Evolutionary conservation across 345 rosid genomes (phyloP), one percentile per base, ranked within the genome.

Genomic region (Melastoma malabathricum): DNA sequence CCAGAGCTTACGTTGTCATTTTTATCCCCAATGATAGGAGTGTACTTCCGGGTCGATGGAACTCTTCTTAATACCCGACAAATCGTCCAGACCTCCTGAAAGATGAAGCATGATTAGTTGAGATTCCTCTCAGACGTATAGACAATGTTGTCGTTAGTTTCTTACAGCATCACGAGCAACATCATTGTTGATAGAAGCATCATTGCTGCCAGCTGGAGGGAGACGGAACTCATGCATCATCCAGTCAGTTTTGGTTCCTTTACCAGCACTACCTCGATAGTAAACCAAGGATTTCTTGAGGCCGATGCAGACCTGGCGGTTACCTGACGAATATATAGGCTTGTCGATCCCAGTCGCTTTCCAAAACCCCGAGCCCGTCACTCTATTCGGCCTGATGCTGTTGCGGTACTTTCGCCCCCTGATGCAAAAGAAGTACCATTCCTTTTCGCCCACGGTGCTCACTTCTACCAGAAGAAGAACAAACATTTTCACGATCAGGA

Each of bases 141-240:
- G 46, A 43, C 4, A 13, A 43, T 43, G 46, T 43, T 2, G 4
- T 0, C 46, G 14, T 18, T 1, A 18, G 39, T 12, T 23, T 49
- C 94, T 79, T 66, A 85, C 95, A n/a, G 90, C 84, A 75, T 79
- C 72, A 19, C 56, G 83, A 13, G 72, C 62, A 20, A 57, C 41
- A 34, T 34, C 9, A 34, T 48, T 51, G 1, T 38, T 55, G 55
- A 43, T 20, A 15, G 15, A 14, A 14, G 54, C 46, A 27, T 19
- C 27, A 14, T 38, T 43, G 1, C 38, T 25, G 47, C 10, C 2
- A 43, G 55, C 15, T 20, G 75, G 65, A 0, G 95, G 85, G 27
- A 82, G 81, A 34, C 95, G 84, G 51, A 80, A 85, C 58, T 85
- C 95, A 10, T 85, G 90, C 95, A 85, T 85, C 95, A 85, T 85